Conservation (phyloP, 2,329 filamentous ascomycete species). For the Amauroascus niger region DNA sequence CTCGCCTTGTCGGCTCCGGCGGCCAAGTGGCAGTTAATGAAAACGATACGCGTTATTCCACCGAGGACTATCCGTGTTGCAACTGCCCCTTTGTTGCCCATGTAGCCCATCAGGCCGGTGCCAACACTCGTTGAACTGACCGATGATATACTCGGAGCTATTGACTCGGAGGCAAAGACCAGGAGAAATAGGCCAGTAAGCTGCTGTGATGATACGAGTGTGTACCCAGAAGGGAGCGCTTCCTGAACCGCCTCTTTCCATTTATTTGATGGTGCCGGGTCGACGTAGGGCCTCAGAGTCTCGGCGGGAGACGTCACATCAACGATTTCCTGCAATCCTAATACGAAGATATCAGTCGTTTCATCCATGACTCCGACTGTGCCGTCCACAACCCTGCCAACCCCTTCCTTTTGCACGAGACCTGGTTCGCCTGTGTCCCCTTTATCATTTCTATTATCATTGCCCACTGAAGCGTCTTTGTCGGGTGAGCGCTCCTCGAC, state of each 20-base stretch:
- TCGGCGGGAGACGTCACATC: constrained; percentile 68
- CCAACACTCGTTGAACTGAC: constrained; percentile 76
- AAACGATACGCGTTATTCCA: constrained; percentile 79
- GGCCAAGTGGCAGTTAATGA: constrained; percentile 84
- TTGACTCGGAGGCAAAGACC: constrained; percentile 70
- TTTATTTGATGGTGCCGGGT: constrained; percentile 59
- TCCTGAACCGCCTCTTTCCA: constrained; percentile 71
- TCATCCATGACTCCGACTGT: constrained; percentile 36
- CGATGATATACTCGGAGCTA: constrained; percentile 65
- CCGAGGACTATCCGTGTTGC: constrained; percentile 72
- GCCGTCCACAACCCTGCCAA: background rate
- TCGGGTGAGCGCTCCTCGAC: background rate
- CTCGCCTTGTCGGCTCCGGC: constrained; percentile 71
- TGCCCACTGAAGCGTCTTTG: background rate
- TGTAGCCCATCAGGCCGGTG: constrained; percentile 82
- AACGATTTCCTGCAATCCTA: constrained; percentile 87
- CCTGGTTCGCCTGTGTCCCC: background rate
- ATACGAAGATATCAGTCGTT: constrained; percentile 77
- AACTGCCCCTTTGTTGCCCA: constrained; percentile 93
- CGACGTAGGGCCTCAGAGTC: constrained; percentile 65
- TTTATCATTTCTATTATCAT: background rate
- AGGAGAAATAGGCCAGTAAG: constrained; percentile 76
- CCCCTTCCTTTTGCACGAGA: background rate
- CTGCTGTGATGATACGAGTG: constrained; percentile 69
- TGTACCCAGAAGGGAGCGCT: constrained; percentile 66